phyloP scores from a whole-genome alignment of 2,329 filamentous ascomycete species.

The Hypoxylon sp. region DNA sequence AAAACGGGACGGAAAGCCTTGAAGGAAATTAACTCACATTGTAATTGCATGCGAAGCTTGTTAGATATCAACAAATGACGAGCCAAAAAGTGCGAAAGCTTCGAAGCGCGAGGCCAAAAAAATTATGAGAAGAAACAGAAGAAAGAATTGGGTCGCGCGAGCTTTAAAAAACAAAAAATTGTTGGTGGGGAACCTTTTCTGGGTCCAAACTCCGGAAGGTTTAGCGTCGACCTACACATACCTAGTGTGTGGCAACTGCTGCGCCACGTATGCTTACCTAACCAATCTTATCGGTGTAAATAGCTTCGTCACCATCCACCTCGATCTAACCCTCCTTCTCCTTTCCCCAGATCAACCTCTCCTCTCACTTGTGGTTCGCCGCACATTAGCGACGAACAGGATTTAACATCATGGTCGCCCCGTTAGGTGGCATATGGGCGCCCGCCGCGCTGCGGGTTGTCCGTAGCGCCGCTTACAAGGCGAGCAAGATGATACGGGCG shows the following conservation, averaged over 20 bases:
- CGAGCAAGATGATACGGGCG: constrained; percentile 66
- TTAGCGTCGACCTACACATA: constrained; percentile 1
- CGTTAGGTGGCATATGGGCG: constrained; percentile 69
- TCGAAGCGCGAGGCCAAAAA: constrained; percentile 12
- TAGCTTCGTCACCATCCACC: constrained; percentile 38
- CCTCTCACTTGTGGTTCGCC: constrained; percentile 42
- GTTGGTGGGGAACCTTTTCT: constrained; percentile 30
- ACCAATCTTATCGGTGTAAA: constrained; percentile 37
- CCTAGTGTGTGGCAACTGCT: constrained; percentile 32
- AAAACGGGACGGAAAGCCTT: not conserved
- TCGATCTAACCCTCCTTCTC: constrained; percentile 21
- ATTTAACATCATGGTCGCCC: constrained; percentile 63
- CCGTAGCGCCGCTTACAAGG: constrained; percentile 66
- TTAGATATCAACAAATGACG: not conserved
- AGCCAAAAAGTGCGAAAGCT: constrained; percentile 2
- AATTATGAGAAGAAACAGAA: constrained; percentile 6
- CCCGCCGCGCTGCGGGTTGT: constrained; percentile 69
- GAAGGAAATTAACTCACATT: constrained; percentile 25
- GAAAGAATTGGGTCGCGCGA: constrained; percentile 24
- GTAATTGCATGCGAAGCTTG: constrained; percentile 9
- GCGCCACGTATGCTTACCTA: constrained; percentile 41
- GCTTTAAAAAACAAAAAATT: constrained; percentile 32
- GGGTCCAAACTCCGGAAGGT: constrained; percentile 16
- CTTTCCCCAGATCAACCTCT: constrained; percentile 29
- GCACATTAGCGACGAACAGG: constrained; percentile 46